Evolutionary conservation across 176 grass and related monocot genomes (phyloP), one percentile per base, ranked within the genome.

Genomic region (Cenchrus americanus): DNA sequence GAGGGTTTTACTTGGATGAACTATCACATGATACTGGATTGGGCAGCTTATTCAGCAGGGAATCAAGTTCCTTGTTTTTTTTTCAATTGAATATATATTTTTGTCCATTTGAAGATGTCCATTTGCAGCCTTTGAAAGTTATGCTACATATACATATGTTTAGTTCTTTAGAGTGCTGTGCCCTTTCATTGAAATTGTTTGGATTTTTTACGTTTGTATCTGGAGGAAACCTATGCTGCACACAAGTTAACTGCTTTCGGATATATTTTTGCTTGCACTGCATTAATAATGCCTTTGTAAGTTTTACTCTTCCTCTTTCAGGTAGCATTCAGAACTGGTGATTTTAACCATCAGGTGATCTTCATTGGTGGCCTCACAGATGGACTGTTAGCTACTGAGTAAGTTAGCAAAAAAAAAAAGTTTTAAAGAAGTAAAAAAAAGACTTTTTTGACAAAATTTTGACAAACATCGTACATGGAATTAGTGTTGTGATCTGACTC

Each of bases 291-390:
- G 13, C n/a, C 13, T 15, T 54, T 77, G 10, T 81, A 12, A 82
- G 71, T 11, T 76, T 51, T 48, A 64, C 27, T 42, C 64, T 69
- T 44, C 82, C 49, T 86, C 66, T 83, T 83, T 80, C 71, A 99
- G 93, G 91, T 94, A 53, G 97, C 97, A 62, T 94, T 99, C 75
- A 94, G 73, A 92, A 94, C 89, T 71, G 89, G 89, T 55, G 91
- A 99, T 78, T 99, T 96, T 84, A 99, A 73, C 60, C 97, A 96
- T 24, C 97, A 99, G 86, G 91, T 96, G 40, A 92, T 99, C 73
- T 96, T 99, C 76, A 81, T 99, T 65, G 97, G 97, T 84, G 97
- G 97, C 77, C 90, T 96, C 81, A 89, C 93, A 23, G 93, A 99
- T 64, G 97, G 93, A 52, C 86, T 99, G 75, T 76, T 99, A 85